Base-by-base conservation (phyloP, 177 flowering plant genomes). In the Vitis hybrid region DNA sequence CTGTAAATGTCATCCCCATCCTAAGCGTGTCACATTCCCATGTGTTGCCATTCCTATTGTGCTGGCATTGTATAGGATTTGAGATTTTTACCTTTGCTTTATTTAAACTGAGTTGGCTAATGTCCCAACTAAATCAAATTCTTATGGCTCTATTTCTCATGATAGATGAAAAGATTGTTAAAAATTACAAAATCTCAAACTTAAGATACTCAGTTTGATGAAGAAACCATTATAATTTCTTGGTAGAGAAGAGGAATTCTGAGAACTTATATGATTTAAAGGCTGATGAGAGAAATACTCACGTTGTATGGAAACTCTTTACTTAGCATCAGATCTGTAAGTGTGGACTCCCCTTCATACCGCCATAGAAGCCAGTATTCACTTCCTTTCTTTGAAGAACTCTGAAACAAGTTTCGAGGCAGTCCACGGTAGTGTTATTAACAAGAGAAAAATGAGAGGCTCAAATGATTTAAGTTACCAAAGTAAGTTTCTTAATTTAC, bases 361-460 rank as follows among this genome's bases (percentile, higher is more conserved):
- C 85, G 85, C 99, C 99, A 93, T 69, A 95, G 68, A 50, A 95
- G 94, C 98, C 99, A 95, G 74, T 95, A 95, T 69, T 93, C 98
- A 67, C 69, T 71, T 62, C 82, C 87, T 80, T 89, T 91, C 81
- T 90, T 95, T 8, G 97, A 77, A 66, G 99, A 91, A 23, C 60
- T 85, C 99, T 95, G 86, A 49, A 60, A 79, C 60, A 11, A 72
- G 60, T 65, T 69, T 52, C 58, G 64, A 12, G 51, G 60, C 49
- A 12, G 30, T 26, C 30, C 30, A 3, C 0, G 5, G 56, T 12
- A 58, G 48, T 32, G 48, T 2, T 19, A 40, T 45, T 65, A 70
- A 45, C 5, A 56, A 26, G 2, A 5, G 55, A 55, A 62, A 64
- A 70, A 59, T 0, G 4, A 30, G 4, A 17, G 55, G 6, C 10